Percentiles rank a stretch among this genome's conserved stretches.
Evolutionary conservation across 345 rosid genomes (phyloP).

Genomic region (Clarkia xantiana): DNA sequence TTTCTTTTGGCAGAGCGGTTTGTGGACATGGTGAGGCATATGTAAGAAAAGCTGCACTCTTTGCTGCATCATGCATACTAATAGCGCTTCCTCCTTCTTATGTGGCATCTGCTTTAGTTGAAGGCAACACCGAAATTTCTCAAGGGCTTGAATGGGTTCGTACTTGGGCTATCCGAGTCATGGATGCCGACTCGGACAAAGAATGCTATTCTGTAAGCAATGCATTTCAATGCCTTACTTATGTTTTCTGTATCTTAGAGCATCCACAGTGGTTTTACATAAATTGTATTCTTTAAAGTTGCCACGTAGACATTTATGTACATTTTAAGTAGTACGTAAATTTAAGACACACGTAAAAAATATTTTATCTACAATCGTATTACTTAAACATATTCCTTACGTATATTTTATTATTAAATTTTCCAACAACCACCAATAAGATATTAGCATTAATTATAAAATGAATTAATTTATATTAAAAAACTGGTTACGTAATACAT

Average conservation of each 20-base stretch:
- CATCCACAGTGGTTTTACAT: not conserved
- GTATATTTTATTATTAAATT: too few relatives aligned
- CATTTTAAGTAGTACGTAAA: too few relatives aligned
- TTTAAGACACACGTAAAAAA: too few relatives aligned
- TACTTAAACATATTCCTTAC: too few relatives aligned
- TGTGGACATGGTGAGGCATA: constrained; percentile 81
- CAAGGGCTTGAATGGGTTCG: constrained; percentile 92
- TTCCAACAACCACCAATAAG: too few relatives aligned
- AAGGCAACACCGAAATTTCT: constrained; percentile 58
- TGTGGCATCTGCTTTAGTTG: constrained; percentile 54
- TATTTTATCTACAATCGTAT: too few relatives aligned
- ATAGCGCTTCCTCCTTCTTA: constrained; percentile 75
- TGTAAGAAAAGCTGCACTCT: constrained; percentile 82
- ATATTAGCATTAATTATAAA: too few relatives aligned
- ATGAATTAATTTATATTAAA: too few relatives aligned
- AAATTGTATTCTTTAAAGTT: not conserved
- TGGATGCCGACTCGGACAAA: constrained; percentile 66
- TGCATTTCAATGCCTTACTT: not conserved
- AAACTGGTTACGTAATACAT: too few relatives aligned
- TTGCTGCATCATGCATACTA: constrained; percentile 69
- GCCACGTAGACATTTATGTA: too few relatives aligned
- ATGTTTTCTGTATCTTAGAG: not conserved
- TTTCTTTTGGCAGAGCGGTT: constrained; percentile 46
- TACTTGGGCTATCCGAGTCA: constrained; percentile 58
- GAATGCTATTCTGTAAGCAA: constrained; percentile 72